Percentiles rank a stretch among this genome's conserved stretches.
Conservation (phyloP, 2,329 filamentous ascomycete species). For the Aspergillus sp. region DNA sequence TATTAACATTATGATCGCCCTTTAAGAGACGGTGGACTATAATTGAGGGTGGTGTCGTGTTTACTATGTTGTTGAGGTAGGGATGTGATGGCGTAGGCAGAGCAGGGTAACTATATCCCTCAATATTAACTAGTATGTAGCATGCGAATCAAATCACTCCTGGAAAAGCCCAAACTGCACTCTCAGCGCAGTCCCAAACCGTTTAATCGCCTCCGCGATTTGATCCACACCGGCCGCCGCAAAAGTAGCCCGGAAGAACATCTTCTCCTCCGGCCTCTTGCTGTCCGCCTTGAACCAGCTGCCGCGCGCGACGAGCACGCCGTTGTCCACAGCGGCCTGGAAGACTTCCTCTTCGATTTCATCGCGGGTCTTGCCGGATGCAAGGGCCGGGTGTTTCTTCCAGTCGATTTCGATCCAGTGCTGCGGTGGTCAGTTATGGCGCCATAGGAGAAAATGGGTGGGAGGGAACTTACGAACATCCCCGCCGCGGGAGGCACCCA, state of each 20-base stretch:
- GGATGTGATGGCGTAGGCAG: neutral
- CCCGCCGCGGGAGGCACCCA: conserved; percentile 77
- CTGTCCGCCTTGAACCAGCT: conserved; percentile 84
- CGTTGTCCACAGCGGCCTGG: conserved; percentile 62
- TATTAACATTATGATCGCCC: too few species aligned
- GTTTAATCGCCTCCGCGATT: conserved; percentile 62
- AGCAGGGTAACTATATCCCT: neutral
- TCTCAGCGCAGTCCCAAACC: conserved; percentile 68
- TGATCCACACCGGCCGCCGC: conserved; percentile 66
- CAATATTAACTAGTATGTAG: neutral
- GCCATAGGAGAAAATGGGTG: neutral
- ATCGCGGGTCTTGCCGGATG: conserved; percentile 30
- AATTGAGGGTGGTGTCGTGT: too few species aligned
- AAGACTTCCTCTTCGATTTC: conserved; percentile 81
- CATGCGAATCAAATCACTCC: neutral
- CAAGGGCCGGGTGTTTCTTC: conserved; percentile 36
- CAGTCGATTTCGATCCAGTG: conserved; percentile 44
- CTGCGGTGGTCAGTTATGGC: conserved; percentile 14
- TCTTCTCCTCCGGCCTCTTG: conserved; percentile 48
- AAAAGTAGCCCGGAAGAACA: conserved; percentile 88
- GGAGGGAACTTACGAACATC: conserved; percentile 71
- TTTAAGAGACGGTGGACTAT: too few species aligned
- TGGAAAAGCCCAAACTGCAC: conserved; percentile 46
- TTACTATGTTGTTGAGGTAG: too few species aligned
- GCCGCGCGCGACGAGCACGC: conserved; percentile 73